Evolutionary conservation across 2,329 filamentous ascomycete species (phyloP), one percentile per base, ranked within the genome.

Genomic region (Berkeleyomyces basicola): DNA sequence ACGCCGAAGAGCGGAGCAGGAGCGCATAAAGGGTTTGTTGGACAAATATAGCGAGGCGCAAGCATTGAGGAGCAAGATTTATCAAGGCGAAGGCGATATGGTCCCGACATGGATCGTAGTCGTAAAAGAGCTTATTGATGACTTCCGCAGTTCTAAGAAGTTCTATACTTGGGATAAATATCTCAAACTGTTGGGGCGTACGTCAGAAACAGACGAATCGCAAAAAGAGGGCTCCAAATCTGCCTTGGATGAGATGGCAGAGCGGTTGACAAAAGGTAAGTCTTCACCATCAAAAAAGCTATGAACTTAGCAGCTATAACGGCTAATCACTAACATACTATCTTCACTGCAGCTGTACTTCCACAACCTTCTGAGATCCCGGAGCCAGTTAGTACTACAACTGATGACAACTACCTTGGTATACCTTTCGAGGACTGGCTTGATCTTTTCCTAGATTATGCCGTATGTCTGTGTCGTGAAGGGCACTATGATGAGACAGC

Each of bases 381-480:
- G 1, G 59, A 58, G 16, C 59, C 49, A 43, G 37, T 47, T 10
- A 33, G 42, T 7, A 43, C 36, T 23, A 31, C 37, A 0, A 43
- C 39, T 31, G 67, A 64, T 16, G 74, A 74, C 36, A 76, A 70
- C 64, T 91, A 90, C 70, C 85, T 89, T 67, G 87, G 87, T 6
- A 88, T 97, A 57, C 77, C 84, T 0, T 96, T 97, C 70, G 78
- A 85, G 64, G 80, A 84, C 57, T 99, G 93, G 93, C 80, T 96
- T 2, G 88, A 95, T 67, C 79, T 96, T 0, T 96, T 99, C 70
- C 80, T 95, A 43, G 88, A 93, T 69, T 95, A 95, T 70, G 87
- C 90, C 2, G 78, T 96, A 58, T 78, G 85, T 4, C 79, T 93
- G 40, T 87, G 90, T 6, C 81, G 83, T 49, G 75, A 79, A 23